A percentile compares a stretch with the other conserved stretches of the same genome.
Evolutionary conservation across 257 asterid genomes (phyloP).

Genomic region (Coffea eugenioides): DNA sequence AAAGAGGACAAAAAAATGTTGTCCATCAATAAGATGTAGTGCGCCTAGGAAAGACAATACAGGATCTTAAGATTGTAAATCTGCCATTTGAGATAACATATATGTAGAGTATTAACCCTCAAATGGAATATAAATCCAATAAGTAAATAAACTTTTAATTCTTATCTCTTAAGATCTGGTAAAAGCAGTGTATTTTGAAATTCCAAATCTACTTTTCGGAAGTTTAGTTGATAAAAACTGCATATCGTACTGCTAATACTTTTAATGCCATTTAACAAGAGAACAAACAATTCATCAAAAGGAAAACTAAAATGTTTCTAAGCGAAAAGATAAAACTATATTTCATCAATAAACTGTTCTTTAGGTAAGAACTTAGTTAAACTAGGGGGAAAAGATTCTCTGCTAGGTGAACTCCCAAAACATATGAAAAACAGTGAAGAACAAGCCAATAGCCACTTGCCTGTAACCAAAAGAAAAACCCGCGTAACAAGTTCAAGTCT

Average conservation of each 20-base stretch:
- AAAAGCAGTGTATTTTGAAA: not conserved
- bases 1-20: not conserved
- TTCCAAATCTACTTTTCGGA: not conserved
- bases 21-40: not conserved
- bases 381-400: no score
- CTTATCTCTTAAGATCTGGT: not conserved
- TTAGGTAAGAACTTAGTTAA: no score
- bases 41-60: not conserved
- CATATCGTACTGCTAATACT: not conserved
- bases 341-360: not conserved
- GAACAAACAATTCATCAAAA: not conserved
- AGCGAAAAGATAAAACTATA: not conserved
- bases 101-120: not conserved
- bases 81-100: not conserved
- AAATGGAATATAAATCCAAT: not conserved
- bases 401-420: no score
- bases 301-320: not conserved
- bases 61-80: not conserved
- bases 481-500: slow-evolving; percentile 45
- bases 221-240: not conserved
- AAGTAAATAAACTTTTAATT: not conserved
- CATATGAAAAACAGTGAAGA: not conserved
- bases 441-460: slow-evolving; percentile 23
- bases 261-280: not conserved
- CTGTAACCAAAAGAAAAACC: slow-evolving; percentile 56